Evolutionary conservation across 2,329 filamentous ascomycete genomes (phyloP), one percentile per base, ranked within the genome.

Genomic region (Seiridium unicorne): DNA sequence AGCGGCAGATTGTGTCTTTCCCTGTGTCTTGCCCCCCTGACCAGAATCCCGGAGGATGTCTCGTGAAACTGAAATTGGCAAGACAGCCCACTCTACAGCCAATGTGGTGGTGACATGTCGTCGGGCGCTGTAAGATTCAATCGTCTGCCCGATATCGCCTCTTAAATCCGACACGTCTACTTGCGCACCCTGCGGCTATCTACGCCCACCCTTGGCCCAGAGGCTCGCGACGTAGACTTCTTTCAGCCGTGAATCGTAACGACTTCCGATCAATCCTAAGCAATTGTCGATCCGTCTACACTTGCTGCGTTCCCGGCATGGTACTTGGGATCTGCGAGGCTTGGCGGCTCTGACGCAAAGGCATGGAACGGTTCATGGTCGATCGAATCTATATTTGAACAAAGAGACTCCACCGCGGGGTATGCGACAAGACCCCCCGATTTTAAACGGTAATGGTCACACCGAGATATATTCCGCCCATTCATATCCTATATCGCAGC

Each of bases 341-440:
- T 59, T 53, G 57, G 57, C 57, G 57, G 48, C 48, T 46, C 48
- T 59, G 57, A 59, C 57, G 48, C 57, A 59, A 59, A 40, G 26
- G 38, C 35, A 18, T 32, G 46, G 46, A 48, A n/a, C 38, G 13
- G 26, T 48, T 48, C 46, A n/a, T 48, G 46, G 46, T 18, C 46
- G 46, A 48, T 48, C 46, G 46, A 31, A 48, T 48, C 46, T 48
- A 48, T n/a, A 48, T n/a, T 48, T 48, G 46, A 48, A 7, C 18
- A 26, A 48, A n/a, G 8, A 31, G 46, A n/a, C 46, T 48, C 46
- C 46, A 48, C 46, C 46, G 46, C 46, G 46, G 46, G 46, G 46
- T 48, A 48, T 31, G 7, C 46, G 7, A 42, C 13, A 42, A 8
- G 38, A 26, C 1, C 18, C 18, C 18, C 18, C 18, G 18, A 26